Percentiles rank a stretch among this genome's conserved stretches.
These are phyloP conservation scores for Chamaecrista fasciculata DNA, from an alignment of 306 rosid genomes.

Conservation along the genomic window DNA sequence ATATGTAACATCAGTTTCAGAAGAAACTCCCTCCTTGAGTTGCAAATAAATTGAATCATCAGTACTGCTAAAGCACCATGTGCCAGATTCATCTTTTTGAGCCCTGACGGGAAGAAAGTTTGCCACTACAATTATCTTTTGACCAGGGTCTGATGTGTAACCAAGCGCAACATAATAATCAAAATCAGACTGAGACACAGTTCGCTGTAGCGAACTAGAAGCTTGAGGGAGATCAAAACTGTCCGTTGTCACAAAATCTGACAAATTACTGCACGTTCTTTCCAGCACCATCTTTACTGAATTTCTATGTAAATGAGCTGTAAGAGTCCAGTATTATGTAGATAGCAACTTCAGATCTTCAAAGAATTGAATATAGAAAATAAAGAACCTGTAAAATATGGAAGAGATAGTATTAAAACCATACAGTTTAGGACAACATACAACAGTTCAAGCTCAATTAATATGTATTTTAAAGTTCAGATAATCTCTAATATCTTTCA, in stretches of 20 bases:
- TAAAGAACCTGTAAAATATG: slow-evolving; percentile 33
- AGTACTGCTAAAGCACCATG: slow-evolving; percentile 67
- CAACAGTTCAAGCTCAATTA: neutral
- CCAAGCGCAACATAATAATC: too few species aligned
- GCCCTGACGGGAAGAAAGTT: slow-evolving; percentile 72
- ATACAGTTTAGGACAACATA: slow-evolving; percentile 13
- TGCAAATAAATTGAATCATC: slow-evolving; percentile 69
- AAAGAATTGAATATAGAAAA: slow-evolving; percentile 6
- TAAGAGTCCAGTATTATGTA: neutral
- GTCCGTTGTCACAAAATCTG: slow-evolving; percentile 64
- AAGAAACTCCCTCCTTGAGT: slow-evolving; percentile 61
- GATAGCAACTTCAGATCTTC: slow-evolving; percentile 13
- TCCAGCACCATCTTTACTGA: slow-evolving; percentile 49
- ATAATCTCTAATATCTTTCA: slow-evolving; percentile 3
- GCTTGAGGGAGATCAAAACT: slow-evolving; percentile 50
- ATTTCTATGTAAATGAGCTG: slow-evolving; percentile 21
- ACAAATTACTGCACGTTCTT: slow-evolving; percentile 56
- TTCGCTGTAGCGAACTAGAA: slow-evolving; percentile 55
- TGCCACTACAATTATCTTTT: slow-evolving; percentile 62
- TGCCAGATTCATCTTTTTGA: slow-evolving; percentile 56
- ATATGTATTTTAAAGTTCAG: neutral
- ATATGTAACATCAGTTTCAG: slow-evolving; percentile 51
- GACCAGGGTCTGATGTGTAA: slow-evolving; percentile 33
- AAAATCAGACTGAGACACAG: slow-evolving; percentile 53
- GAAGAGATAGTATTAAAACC: slow-evolving; percentile 20